Base-by-base conservation (phyloP, 2,329 filamentous ascomycete species). In the Trichophyton simii region DNA sequence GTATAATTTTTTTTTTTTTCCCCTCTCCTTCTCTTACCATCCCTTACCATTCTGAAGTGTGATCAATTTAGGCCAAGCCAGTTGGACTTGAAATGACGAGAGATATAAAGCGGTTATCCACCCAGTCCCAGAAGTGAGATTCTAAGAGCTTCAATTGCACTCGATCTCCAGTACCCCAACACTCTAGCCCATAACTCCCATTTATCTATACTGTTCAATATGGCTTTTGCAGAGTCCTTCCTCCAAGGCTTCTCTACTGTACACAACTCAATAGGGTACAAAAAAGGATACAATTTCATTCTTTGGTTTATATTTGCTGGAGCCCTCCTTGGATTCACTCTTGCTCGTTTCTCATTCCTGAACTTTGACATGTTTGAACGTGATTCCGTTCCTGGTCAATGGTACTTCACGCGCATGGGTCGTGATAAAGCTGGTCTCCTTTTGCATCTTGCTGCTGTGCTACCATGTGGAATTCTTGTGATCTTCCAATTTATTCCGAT, bases 341-440 rank as follows among this genome's bases (percentile, higher is more conserved):
- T 83, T 15, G 73, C 78, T 1, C 78, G 80, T 5, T 66, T 82
- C 0, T 68, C 69, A 46, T 83, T 79, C 66, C 70, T 85, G 22
- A 52, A 52, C 42, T 62, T 59, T 15, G 67, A 44, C 11, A 9
- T 34, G 6, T 55, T 55, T 15, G 52, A 34, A 6, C 2, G 63
- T 28, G 64, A 63, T 34, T 69, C 71, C 2, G 71, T 72, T 0
- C 76, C 77, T 0, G 75, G 76, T 8, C 77, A 79, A 69, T 76
- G 72, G 64, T 80, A 77, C 68, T 78, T 72, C 66, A 36, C 55
- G 63, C 64, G 65, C 20, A 68, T 67, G 58, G 71, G 70, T 36
- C 60, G 64, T 36, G 75, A 76, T 64, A 66, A 68, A 11, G 63
- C 72, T 54, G 77, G 77, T 11, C 77, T 80, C 62, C 64, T 69